Base-by-base conservation (phyloP, 345 rosid genomes). In the Raphanus raphanistrum region DNA sequence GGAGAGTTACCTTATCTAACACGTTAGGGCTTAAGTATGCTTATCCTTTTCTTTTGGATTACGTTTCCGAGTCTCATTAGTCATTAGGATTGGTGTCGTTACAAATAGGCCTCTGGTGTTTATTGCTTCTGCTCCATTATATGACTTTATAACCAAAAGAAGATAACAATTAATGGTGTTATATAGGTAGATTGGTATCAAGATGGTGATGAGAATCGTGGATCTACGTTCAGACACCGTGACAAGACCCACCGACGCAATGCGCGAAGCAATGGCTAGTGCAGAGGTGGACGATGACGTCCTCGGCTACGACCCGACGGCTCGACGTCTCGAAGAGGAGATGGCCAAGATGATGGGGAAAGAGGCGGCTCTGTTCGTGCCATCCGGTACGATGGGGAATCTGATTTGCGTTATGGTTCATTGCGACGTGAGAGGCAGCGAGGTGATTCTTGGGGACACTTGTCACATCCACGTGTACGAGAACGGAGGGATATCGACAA, bases 321-420 rank as follows among this genome's bases (percentile, higher is more conserved):
- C 97, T 4, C 75, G 83, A 43, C 86, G 63, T 21, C 77, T 95
- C 36, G 98, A 95, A 81, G 70, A 84, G 2, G 97, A 92, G 84
- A 82, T 95, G 86, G 94, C 98, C 0, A 84, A 80, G 77, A 82
- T 92, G 73, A 84, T 57, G 67, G 88, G 93, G 71, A 95, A 95
- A 89, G 99, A 95, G 67, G 94, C 94, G 0, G 98, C 86, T 59
- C 82, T 91, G 5, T 95, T 84, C 71, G 97, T 95, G 58, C 96
- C 98, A 3, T 92, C 99, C 0, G 99, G 99, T 5, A 95, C 99
- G 1, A 95, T 95, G 98, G 97, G 94, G n/a, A 95, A 95, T 79
- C 94, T 92, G 13, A 86, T 92, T 3, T 86, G 99, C 65, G 97
- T 95, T 7, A 91, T 95, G 73, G 94, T 86, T 76, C 98, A 92